Percentiles rank a stretch among this genome's conserved stretches.
Conservation (phyloP, 352 stramenopile genomes). For the Phytophthora tubulina region DNA sequence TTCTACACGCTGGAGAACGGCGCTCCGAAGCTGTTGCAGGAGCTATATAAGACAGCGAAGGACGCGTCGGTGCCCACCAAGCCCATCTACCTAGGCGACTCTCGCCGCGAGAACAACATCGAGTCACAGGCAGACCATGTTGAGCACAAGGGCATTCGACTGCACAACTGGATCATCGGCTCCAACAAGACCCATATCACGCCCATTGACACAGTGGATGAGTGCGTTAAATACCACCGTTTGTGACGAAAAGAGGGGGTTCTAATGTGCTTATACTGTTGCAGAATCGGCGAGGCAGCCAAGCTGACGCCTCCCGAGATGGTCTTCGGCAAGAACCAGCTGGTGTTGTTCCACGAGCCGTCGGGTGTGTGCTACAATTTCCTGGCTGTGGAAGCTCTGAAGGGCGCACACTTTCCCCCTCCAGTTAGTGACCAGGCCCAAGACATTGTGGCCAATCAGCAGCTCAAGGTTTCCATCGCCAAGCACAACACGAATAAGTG, state of each 20-base stretch:
- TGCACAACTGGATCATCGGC: slow-evolving; percentile 74
- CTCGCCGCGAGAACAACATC: slow-evolving; percentile 47
- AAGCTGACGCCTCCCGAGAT: slow-evolving; percentile 87
- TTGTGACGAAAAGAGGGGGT: not conserved
- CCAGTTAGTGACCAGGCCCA: slow-evolving; percentile 46
- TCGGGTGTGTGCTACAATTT: slow-evolving; percentile 84
- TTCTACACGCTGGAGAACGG: slow-evolving; percentile 69
- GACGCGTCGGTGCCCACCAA: not conserved
- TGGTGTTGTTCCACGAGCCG: slow-evolving; percentile 77
- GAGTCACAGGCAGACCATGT: slow-evolving; percentile 62
- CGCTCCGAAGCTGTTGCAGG: slow-evolving; percentile 57
- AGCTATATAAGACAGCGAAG: slow-evolving; percentile 43
- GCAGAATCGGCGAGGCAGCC: slow-evolving; percentile 63
- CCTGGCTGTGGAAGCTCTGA: slow-evolving; percentile 77
- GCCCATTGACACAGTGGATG: slow-evolving; percentile 73
- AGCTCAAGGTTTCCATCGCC: slow-evolving; percentile 84
- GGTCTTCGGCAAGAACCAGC: slow-evolving; percentile 88
- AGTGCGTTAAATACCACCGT: slow-evolving; percentile 41
- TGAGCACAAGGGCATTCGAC: slow-evolving; percentile 75
- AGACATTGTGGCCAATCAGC: slow-evolving; percentile 72
- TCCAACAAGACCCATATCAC: slow-evolving; percentile 89
- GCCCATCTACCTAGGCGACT: slow-evolving; percentile 59
- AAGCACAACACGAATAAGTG: slow-evolving; percentile 86
- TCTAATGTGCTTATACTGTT: slow-evolving; percentile 18
- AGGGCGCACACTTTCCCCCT: slow-evolving; percentile 75